Conservation (phyloP, 148 eudicot species). For the Beta vulgaris region DNA sequence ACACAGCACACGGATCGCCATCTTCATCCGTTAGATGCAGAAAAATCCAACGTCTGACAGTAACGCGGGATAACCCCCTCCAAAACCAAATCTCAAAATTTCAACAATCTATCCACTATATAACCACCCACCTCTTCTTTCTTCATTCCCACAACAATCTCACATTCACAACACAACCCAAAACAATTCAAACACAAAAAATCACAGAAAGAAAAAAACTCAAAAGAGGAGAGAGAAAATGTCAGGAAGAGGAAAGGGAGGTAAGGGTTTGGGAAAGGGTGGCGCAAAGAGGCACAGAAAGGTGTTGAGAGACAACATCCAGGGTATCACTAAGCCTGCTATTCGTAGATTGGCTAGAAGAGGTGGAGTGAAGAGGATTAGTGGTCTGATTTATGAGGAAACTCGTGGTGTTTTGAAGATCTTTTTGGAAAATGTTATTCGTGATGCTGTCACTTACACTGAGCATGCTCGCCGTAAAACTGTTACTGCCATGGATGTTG, state of each 20-base stretch:
- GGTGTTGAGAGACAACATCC: conserved; percentile 30
- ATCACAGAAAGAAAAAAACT: not conserved
- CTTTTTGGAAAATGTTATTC: conserved; percentile 27
- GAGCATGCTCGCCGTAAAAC: conserved; percentile 31
- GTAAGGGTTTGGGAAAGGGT: conserved; percentile 31
- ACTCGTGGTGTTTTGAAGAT: conserved; percentile 31
- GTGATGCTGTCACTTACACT: conserved; percentile 31
- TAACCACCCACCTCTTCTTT: not conserved
- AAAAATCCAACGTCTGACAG: not conserved
- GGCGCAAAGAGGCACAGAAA: conserved; percentile 34
- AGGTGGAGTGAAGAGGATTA: conserved; percentile 29
- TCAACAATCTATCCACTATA: not conserved
- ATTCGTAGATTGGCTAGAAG: conserved; percentile 28
- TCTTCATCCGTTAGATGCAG: not conserved
- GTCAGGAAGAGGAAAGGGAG: conserved; percentile 37
- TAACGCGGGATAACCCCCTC: not conserved
- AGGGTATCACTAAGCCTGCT: conserved; percentile 31
- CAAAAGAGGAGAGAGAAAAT: not conserved
- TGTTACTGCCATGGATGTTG: conserved; percentile 34
- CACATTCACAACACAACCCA: not conserved
- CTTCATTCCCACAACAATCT: not conserved
- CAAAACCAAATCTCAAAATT: conserved; percentile 2
- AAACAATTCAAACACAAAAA: not conserved
- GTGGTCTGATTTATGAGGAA: conserved; percentile 29
- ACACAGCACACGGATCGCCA: not conserved